Percentiles rank a stretch among this genome's conserved stretches.
These are phyloP conservation scores for button mushroom (Agaricus bisporus) DNA, from an alignment of 768 basidiomycete genomes.

Conservation along the genomic window DNA sequence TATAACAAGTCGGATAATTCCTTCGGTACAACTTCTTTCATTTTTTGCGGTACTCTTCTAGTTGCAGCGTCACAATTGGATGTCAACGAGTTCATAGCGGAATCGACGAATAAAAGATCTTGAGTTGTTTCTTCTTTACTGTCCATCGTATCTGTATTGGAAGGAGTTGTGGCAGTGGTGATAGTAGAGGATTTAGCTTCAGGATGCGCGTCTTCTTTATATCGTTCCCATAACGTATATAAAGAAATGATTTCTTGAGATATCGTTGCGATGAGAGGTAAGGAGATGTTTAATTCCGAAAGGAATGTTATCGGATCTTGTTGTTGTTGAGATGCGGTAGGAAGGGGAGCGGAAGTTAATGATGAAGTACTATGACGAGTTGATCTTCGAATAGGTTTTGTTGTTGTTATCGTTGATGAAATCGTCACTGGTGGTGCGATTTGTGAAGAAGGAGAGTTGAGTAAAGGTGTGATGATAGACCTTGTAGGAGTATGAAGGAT, in stretches of 20 bases:
- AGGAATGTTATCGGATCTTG: slow-evolving; percentile 80
- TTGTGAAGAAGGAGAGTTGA: slow-evolving; percentile 15
- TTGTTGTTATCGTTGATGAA: slow-evolving; percentile 8
- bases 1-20: not conserved
- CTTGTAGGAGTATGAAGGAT: slow-evolving; percentile 61
- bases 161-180: slow-evolving; percentile 14
- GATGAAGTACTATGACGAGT: slow-evolving; percentile 52
- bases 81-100: not conserved
- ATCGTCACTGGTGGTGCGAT: slow-evolving; percentile 8
- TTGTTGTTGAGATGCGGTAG: slow-evolving; percentile 21
- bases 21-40: not conserved
- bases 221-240: slow-evolving; percentile 85
- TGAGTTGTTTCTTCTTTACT: not conserved
- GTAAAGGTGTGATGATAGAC: slow-evolving; percentile 7
- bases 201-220: slow-evolving; percentile 56
- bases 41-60: not conserved
- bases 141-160: not conserved
- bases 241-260: slow-evolving; percentile 88
- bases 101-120: not conserved
- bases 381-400: slow-evolving; percentile 26
- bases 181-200: slow-evolving; percentile 24
- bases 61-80: not conserved
- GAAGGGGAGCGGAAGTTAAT: slow-evolving; percentile 25
- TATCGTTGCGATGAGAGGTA: slow-evolving; percentile 75
- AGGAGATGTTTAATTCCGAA: slow-evolving; percentile 78